Base-by-base conservation (phyloP, 176 grass and related monocot species). In the Olyra latifolia region DNA sequence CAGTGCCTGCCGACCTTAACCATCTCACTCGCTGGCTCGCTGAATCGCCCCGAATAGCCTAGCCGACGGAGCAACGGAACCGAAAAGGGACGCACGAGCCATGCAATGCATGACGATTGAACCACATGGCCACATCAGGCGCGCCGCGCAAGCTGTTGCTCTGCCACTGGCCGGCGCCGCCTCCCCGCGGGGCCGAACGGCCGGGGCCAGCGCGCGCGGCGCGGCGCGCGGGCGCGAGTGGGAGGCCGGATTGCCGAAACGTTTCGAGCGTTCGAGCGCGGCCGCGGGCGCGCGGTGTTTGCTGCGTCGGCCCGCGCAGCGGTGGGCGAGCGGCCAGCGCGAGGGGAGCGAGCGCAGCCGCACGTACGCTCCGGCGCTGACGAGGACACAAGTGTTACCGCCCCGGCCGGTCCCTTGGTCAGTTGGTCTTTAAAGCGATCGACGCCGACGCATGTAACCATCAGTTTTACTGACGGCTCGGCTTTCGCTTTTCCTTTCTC, bases 301-400 rank as follows among this genome's bases (percentile, higher is more conserved):
- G 11, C 39, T 19, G 54, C 53, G 29, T 45, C 28, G 24, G 71
- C n/a, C n/a, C n/a, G n/a, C n/a, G n/a, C n/a, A n/a, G n/a, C n/a
- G n/a, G n/a, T n/a, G n/a, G n/a, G n/a, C 42, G 32, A 75, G 83
- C 81, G 45, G 61, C 81, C 0, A 28, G 11, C 27, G 55, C 1
- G 6, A 27, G 10, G 45, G 23, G 53, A 59, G 3, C 54, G 38
- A 82, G 56, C 74, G 57, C 86, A 78, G 74, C 86, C 86, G 86
- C 86, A 35, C 32, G 32, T n/a, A 88, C n/a, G 74, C 57, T 41
- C 56, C 15, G 15, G 49, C 27, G 46, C 44, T 76, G 72, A 87
- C 72, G 72, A 76, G 69, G 77, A 80, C 14, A n/a, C 61, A 58
- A 1, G 27, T 39, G 71, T 10, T 28, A 27, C 29, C 10, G 55